phyloP scores from a whole-genome alignment of 805 yeast genomes.

The Scheffersomyces coipomensis region DNA sequence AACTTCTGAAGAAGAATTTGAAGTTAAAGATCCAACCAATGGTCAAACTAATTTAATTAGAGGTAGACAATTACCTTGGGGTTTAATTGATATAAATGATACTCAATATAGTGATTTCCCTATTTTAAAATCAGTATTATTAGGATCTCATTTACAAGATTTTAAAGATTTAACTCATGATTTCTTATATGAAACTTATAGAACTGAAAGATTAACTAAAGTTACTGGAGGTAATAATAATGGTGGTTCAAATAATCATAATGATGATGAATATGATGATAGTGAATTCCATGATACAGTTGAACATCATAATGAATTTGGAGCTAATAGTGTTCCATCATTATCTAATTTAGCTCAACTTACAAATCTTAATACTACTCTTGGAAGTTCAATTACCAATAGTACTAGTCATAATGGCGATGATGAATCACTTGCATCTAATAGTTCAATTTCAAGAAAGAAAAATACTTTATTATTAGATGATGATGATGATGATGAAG shows the following conservation, averaged over 20 bases:
- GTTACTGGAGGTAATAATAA: constrained; percentile 41
- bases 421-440: constrained; percentile 18
- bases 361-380: constrained; percentile 19
- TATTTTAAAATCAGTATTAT: constrained; percentile 62
- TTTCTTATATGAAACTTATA: constrained; percentile 70
- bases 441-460: constrained; percentile 18
- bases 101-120: constrained; percentile 54
- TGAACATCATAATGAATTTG: constrained; percentile 13
- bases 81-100: constrained; percentile 55
- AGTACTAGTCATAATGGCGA: constrained; percentile 19
- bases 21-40: constrained; percentile 35
- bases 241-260: background rate
- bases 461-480: constrained; percentile 38
- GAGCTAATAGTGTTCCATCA: constrained; percentile 42
- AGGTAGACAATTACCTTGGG: constrained; percentile 79
- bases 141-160: constrained; percentile 83
- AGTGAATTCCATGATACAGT: constrained; percentile 28
- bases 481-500: constrained; percentile 15
- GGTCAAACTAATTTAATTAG: constrained; percentile 47
- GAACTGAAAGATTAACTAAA: constrained; percentile 71
- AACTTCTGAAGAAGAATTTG: constrained; percentile 58
- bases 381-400: constrained; percentile 6
- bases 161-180: constrained; percentile 79
- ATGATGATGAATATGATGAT: constrained; percentile 17
- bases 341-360: constrained; percentile 62